Evolutionary conservation across 257 asterid genomes (phyloP).

Genomic region (Solanum dulcamara): DNA sequence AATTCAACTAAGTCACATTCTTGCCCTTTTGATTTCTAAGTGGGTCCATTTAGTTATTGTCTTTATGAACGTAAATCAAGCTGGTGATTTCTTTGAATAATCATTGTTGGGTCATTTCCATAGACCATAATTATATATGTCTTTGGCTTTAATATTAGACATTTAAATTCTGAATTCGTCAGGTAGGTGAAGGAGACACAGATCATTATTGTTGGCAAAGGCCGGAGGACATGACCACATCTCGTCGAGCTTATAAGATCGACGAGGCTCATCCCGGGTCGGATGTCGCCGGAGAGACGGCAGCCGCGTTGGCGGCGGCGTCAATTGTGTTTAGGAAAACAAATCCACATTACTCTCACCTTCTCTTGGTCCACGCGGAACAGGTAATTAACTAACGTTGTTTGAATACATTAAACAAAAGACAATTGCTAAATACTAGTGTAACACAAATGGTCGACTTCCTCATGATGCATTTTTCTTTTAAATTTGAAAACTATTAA

Average conservation of each 20-base stretch:
- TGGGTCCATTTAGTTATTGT: constrained; percentile 13
- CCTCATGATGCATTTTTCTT: not conserved
- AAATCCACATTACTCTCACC: constrained; percentile 58
- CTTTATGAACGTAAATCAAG: not conserved
- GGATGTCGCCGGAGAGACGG: constrained; percentile 62
- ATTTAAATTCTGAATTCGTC: not conserved
- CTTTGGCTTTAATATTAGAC: not conserved
- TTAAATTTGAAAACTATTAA: not conserved
- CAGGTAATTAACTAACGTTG: constrained; percentile 20
- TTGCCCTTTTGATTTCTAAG: not conserved
- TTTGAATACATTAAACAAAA: not conserved
- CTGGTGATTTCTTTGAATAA: not conserved
- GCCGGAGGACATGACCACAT: constrained; percentile 71
- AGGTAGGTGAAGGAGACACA: constrained; percentile 76
- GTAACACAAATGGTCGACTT: not conserved
- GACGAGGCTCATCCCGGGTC: constrained; percentile 51
- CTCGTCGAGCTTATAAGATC: constrained; percentile 53
- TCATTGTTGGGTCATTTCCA: not conserved
- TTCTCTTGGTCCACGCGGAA: constrained; percentile 53
- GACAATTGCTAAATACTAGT: not conserved
- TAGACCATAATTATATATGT: not conserved
- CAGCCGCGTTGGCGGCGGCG: constrained; percentile 71
- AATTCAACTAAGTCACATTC: not conserved
- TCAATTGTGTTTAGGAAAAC: constrained; percentile 46
- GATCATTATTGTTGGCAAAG: constrained; percentile 74